Base-by-base conservation (phyloP, 1,284 basidiomycete genomes). In the Polyporus tsugae region DNA sequence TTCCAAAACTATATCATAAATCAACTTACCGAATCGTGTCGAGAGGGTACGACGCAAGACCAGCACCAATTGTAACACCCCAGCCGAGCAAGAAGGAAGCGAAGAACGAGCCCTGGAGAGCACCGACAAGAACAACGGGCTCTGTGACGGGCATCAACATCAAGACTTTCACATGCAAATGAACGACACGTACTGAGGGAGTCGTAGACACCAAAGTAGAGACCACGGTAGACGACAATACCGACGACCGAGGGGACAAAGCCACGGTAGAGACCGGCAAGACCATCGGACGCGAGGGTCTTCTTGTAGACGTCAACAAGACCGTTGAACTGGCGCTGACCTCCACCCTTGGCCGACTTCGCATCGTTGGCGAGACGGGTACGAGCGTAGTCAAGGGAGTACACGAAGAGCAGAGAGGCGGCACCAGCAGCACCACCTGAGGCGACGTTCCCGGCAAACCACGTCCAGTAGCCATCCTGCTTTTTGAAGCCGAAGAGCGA, bases 401-500 rank as follows among this genome's bases (percentile, higher is more conserved):
- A 98, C 82, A 98, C 96, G 83, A 98, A 98, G 80, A 98, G 91
- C 65, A 97, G 85, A 44, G 97, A 98, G 9, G 96, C 94, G 71
- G 96, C 96, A 92, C 96, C 96, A 81, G 96, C 96, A 75, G 93
- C 96, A 91, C 92, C 96, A 95, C 97, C 97, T 76, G 96, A 97
- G 62, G 96, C 96, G 75, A 98, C 91, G 81, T 97, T 97, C 76
- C 94, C 94, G 81, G 82, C 92, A 78, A 96, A 95, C 94, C 94
- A 95, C 80, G 78, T 94, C 92, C 93, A 94, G 86, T 96, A 96
- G 68, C 94, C 94, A 0, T 95, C 94, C 49, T 81, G 84, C 86
- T 95, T 95, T 86, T 93, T 95, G 89, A 95, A 95, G 74, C 95
- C 95, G 81, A 97, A 97, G 68, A 97, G 80, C 19, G 95, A 93